Percentiles rank a stretch among this genome's conserved stretches.
These are phyloP conservation scores for Eucalyptus cloeziana DNA, from an alignment of 345 rosid genomes.

Conservation along the genomic window DNA sequence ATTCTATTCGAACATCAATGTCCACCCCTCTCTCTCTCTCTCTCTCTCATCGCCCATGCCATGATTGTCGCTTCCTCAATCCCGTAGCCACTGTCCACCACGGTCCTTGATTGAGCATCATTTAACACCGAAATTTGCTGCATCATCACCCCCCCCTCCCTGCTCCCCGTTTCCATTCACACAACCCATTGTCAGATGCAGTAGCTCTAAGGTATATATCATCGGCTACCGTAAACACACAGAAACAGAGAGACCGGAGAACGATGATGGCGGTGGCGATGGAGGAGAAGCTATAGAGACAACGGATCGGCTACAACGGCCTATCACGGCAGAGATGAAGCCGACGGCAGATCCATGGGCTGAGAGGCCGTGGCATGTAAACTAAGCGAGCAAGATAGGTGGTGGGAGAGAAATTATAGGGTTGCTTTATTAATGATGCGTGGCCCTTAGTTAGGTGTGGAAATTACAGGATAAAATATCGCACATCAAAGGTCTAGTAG, in stretches of 20 bases:
- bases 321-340: neutral
- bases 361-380: neutral
- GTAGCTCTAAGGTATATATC: neutral
- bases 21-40: neutral
- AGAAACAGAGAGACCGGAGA: neutral
- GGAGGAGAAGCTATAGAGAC: neutral
- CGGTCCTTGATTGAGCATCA: neutral
- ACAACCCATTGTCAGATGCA: neutral
- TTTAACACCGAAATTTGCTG: neutral
- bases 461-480: neutral
- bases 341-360: neutral
- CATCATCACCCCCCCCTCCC: neutral
- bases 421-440: neutral
- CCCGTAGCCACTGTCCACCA: neutral
- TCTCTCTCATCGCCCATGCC: neutral
- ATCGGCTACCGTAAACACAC: neutral
- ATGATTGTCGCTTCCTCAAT: neutral
- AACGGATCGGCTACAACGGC: neutral
- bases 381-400: neutral
- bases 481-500: neutral
- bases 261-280: neutral
- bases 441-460: neutral
- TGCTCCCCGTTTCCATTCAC: neutral
- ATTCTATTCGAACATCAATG: neutral
- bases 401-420: neutral